Evolutionary conservation across 805 yeast genomes (phyloP).

Genomic region (Naumovozyma castellii): DNA sequence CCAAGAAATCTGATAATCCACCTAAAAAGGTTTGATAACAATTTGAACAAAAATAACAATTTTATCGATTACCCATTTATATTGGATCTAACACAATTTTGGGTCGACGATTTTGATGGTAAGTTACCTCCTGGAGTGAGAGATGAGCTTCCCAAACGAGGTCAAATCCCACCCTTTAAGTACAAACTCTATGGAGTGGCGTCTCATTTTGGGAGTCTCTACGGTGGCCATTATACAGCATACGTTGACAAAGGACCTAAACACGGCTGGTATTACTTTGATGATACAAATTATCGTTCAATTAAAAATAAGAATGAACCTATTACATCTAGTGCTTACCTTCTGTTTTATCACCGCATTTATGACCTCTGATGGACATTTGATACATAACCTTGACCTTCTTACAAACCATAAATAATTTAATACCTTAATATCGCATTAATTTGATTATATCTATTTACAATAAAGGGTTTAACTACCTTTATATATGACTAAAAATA

Average conservation of each 20-base stretch:
- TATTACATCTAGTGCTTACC: conserved; percentile 69
- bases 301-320: conserved; percentile 44
- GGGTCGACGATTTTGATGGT: conserved; percentile 39
- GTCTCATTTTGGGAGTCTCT: conserved; percentile 71
- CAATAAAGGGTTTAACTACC: too few species aligned
- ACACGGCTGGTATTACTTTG: conserved; percentile 73
- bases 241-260: conserved; percentile 54
- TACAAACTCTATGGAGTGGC: conserved; percentile 75
- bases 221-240: conserved; percentile 85
- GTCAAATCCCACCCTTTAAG: conserved; percentile 71
- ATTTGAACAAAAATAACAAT: conserved; percentile 45
- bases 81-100: conserved; percentile 60
- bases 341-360: conserved; percentile 59
- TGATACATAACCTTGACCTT: not conserved
- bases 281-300: conserved; percentile 60
- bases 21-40: conserved; percentile 63
- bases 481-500: too few species aligned
- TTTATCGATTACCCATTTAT: conserved; percentile 60
- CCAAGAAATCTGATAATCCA: conserved; percentile 76
- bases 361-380: conserved; percentile 5
- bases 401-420: too few species aligned
- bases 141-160: conserved; percentile 51
- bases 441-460: too few species aligned
- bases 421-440: too few species aligned
- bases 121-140: conserved; percentile 19